Conservation (phyloP, 2,329 filamentous ascomycete genomes). For the Parastagonospora nodorum region DNA sequence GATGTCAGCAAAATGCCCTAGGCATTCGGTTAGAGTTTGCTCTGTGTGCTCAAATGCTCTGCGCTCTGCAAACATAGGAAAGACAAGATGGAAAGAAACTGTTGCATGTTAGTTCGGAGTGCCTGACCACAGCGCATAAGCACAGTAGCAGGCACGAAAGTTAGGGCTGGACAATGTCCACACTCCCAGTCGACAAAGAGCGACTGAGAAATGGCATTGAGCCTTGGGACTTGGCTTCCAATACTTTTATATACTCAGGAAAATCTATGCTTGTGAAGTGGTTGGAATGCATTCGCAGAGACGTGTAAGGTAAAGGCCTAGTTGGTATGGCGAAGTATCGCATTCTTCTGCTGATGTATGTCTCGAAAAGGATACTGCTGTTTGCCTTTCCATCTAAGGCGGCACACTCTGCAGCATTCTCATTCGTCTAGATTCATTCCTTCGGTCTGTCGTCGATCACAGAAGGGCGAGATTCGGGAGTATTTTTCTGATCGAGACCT, state of each 20-base stretch:
- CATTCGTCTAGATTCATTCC: too few relatives aligned
- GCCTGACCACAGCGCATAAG: not conserved
- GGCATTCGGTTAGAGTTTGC: constrained; percentile 3
- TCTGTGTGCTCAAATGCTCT: constrained; percentile 5
- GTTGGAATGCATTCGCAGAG: not conserved
- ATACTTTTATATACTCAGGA: not conserved
- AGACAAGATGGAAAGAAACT: not conserved
- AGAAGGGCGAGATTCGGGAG: too few relatives aligned
- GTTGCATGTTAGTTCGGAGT: not conserved
- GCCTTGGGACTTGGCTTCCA: not conserved
- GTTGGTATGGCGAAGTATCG: too few relatives aligned
- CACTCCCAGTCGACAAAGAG: constrained; percentile 1
- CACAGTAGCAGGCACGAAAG: not conserved
- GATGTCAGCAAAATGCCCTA: constrained; percentile 3
- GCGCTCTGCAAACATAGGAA: not conserved
- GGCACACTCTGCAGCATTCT: too few relatives aligned
- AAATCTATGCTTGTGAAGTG: not conserved
- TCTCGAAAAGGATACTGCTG: too few relatives aligned
- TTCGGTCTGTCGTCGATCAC: too few relatives aligned
- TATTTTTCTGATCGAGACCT: too few relatives aligned
- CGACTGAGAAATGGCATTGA: constrained; percentile 1
- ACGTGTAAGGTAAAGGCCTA: too few relatives aligned
- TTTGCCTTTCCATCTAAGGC: too few relatives aligned
- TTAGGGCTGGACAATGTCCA: not conserved
- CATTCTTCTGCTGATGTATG: too few relatives aligned